Evolutionary conservation across 140 eudicot species (phyloP), one percentile per base, ranked within the genome.

Genomic region (Stevia rebaudiana): DNA sequence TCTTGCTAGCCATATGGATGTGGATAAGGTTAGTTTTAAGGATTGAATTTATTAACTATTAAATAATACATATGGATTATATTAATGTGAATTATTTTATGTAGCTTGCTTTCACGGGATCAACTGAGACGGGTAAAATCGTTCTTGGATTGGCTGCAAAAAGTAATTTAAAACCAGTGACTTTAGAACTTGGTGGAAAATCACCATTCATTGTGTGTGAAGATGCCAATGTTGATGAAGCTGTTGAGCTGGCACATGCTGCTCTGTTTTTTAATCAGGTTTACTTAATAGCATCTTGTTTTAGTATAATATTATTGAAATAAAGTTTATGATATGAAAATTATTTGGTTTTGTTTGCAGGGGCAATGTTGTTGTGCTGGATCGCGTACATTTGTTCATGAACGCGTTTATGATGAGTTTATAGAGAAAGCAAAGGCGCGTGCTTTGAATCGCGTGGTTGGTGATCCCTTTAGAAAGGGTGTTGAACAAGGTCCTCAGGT

Each of bases 401-500:
- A 92, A 72, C 79, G 79, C 12, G 85, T 92, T 13, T 85, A 92
- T 54, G 95, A 92, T 58, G 98, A 92, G 61, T 88, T 92, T 66
- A 15, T 92, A 7, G 96, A 88, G 78, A 92, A 92, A 67, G 80
- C 96, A 64, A 85, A 83, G 76, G 86, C 85, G 3, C 85, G 82
- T 23, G 98, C 98, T 23, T 1, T 77, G 39, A 71, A 73, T 33
- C 98, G 98, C 23, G 76, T 80, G 16, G 96, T 92, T 72, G 98
- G 98, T 30, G 98, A 92, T 61, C 98, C 98, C 44, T 92, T 88
- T 64, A 85, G 64, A 70, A 81, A 78, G 42, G 98, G 89, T 4
- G 84, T 88, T 80, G 95, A 85, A 63, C 98, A 92, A 83, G 98
- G 98, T 60, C 98, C 98, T 35, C 98, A 88, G 95, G 98, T 91